Evolutionary conservation across 495 filamentous ascomycete species (phyloP).

Genomic region (Hypoxylon crocopeplum): DNA sequence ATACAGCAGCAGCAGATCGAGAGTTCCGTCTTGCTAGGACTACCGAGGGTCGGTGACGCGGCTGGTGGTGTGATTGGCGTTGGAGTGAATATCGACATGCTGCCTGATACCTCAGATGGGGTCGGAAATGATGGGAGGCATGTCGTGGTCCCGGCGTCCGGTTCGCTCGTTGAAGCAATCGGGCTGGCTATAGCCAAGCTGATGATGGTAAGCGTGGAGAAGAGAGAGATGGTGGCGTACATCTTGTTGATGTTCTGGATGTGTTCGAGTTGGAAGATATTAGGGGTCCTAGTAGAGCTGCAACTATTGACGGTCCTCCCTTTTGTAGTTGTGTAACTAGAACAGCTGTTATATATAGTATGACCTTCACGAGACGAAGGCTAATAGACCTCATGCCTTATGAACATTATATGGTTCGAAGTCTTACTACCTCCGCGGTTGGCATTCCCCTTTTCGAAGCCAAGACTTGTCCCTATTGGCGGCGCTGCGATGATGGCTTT

Average conservation of each 20-base stretch:
- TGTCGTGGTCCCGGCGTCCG: not conserved
- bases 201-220: not conserved
- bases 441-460: not conserved
- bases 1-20: slow-evolving; percentile 13
- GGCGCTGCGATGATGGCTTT: not conserved
- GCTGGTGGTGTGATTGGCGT: not conserved
- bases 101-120: not conserved
- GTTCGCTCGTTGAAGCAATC: not conserved
- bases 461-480: slow-evolving; percentile 3
- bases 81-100: not conserved
- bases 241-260: slow-evolving; percentile 3
- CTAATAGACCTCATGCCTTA: not conserved
- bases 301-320: too few relatives aligned
- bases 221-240: not conserved
- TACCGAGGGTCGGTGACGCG: not conserved
- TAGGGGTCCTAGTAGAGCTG: too few relatives aligned
- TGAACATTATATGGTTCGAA: not conserved
- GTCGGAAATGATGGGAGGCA: not conserved
- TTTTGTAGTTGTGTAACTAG: too few relatives aligned
- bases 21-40: not conserved
- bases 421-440: not conserved
- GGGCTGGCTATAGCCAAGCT: not conserved
- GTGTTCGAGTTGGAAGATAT: too few relatives aligned
- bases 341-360: too few relatives aligned
- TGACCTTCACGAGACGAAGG: not conserved